phyloP scores from a whole-genome alignment of 2,329 filamentous ascomycete species.

The Diaporthe vexans region DNA sequence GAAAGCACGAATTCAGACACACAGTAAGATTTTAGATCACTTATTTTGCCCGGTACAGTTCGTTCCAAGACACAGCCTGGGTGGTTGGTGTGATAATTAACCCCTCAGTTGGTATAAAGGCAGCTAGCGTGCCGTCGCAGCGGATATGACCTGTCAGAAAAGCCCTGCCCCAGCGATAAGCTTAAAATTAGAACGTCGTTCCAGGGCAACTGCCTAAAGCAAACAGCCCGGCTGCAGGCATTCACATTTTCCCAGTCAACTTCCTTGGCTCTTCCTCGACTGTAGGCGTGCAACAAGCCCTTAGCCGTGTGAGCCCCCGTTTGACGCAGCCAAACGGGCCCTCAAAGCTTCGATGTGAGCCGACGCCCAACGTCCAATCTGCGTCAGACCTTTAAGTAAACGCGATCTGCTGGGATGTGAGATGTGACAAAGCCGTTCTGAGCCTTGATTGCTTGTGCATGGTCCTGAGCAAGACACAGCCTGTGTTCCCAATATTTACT shows the following conservation, averaged over 20 bases:
- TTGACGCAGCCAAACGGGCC: too few species aligned
- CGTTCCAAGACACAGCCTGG: neutral
- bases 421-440: neutral
- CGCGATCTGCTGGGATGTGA: too few species aligned
- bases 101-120: neutral
- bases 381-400: too few species aligned
- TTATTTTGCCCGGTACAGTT: neutral
- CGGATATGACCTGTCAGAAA: conserved; percentile 12
- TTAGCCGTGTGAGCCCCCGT: too few species aligned
- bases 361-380: neutral
- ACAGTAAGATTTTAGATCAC: neutral
- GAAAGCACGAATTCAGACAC: neutral
- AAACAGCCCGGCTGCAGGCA: neutral
- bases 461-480: neutral
- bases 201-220: neutral
- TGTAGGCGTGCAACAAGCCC: too few species aligned
- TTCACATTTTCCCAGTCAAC: neutral
- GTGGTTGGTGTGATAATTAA: neutral
- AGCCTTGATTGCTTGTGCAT: neutral
- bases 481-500: neutral
- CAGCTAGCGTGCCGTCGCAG: neutral
- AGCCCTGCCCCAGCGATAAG: neutral
- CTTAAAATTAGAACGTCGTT: neutral
- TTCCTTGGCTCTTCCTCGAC: too few species aligned
- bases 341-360: too few species aligned